Conservation (phyloP, 129 eudicot genomes). For the Artemisia tridentata region DNA sequence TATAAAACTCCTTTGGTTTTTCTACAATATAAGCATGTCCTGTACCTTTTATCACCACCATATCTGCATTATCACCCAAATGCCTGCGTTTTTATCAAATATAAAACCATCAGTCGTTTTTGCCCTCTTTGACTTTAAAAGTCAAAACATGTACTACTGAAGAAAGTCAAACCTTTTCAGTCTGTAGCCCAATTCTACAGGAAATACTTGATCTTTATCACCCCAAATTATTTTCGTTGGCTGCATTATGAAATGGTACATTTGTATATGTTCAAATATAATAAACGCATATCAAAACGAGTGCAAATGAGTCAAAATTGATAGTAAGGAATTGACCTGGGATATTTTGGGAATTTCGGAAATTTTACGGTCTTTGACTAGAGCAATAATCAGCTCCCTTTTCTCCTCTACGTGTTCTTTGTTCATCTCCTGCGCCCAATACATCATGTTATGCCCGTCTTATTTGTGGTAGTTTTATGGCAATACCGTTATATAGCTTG, state of each 20-base stretch:
- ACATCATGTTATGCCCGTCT: background rate
- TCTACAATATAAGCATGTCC: constrained; percentile 62
- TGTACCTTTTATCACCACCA: constrained; percentile 48
- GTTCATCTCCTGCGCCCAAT: constrained; percentile 51
- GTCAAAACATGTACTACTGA: background rate
- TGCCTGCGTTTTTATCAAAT: constrained; percentile 45
- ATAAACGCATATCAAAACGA: background rate
- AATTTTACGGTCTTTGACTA: constrained; percentile 51
- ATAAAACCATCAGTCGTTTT: constrained; percentile 13
- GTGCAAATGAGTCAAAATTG: background rate
- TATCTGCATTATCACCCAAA: constrained; percentile 57
- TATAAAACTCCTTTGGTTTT: constrained; percentile 56
- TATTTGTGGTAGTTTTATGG: background rate
- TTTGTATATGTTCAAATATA: background rate
- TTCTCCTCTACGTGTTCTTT: constrained; percentile 50
- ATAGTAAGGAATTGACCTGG: constrained; percentile 39
- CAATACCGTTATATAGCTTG: background rate
- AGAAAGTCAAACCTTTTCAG: constrained; percentile 47
- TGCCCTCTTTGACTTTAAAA: constrained; percentile 19
- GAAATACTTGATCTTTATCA: constrained; percentile 64
- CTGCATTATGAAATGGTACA: constrained; percentile 33
- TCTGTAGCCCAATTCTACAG: constrained; percentile 61
- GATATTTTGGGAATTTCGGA: constrained; percentile 64
- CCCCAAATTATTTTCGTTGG: constrained; percentile 72
- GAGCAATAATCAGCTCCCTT: constrained; percentile 52